Evolutionary conservation across 768 basidiomycete species (phyloP), one percentile per base, ranked within the genome.

Genomic region (Ramaria sp.): DNA sequence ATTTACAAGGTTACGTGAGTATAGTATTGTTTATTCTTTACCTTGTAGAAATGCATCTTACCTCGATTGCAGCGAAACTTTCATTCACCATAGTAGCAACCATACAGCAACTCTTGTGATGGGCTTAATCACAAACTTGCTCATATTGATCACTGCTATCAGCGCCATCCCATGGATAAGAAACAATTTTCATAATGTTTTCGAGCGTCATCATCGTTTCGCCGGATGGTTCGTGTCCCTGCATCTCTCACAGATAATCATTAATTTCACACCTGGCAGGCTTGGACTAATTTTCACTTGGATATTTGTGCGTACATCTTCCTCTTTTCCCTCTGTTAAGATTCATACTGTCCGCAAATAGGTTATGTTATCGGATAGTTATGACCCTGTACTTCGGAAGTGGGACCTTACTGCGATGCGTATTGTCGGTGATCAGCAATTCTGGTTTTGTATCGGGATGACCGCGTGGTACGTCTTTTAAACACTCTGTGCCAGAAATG

Each of bases 181-280:
- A 60, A 88, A 88, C 62, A 81, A 79, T 11, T 84, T 88, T 62
- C 87, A 89, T 73, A 88, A 88, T 65, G 78, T 88, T n/a, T 90
- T 90, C 62, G 87, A 90, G 67, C 79, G 86, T 53, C 82, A 86
- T 60, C 87, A 90, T 66, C 80, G 88, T 11, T 88, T 89, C 69
- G 72, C 85, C 55, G 88, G 87, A 39, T 90, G 88, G 86, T 54
- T 22, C 19, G 51, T 34, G 34, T 15, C 7, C 41, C 34, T 27
- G 19, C 11, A 42, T 38, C 37, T 39, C 13, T 57, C 60, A 9
- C n/a, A n/a, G n/a, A 19, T 20, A 15, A 45, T n/a, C 19, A 19
- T n/a, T 4, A 38, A 34, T n/a, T 15, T 39, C 47, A 37, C 38
- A 3, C 11, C 12, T 43, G 2, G 9, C 31, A 54, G 53, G 53